These are phyloP conservation scores for Vigna nakashimae DNA, from an alignment of 306 rosid genomes.

Conservation along the genomic window DNA sequence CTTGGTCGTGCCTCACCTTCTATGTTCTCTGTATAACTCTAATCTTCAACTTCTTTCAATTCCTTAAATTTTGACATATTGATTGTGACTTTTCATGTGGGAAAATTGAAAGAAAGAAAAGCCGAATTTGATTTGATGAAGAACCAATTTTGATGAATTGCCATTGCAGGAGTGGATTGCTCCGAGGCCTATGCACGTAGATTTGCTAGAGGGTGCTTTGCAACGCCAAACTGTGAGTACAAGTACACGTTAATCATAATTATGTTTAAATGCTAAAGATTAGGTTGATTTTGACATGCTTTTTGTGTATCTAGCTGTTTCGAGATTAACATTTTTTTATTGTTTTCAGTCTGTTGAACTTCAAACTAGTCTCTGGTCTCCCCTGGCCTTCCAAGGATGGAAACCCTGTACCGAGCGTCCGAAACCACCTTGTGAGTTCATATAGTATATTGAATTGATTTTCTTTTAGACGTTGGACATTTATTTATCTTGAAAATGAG, in stretches of 20 bases:
- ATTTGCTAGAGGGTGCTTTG: conserved; percentile 75
- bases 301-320: conserved; percentile 24
- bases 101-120: not conserved
- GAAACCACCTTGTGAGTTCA: conserved; percentile 63
- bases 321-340: not conserved
- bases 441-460: conserved; percentile 5
- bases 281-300: conserved; percentile 16
- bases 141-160: conserved; percentile 12
- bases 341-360: conserved; percentile 53
- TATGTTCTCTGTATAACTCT: conserved; percentile 64
- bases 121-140: not conserved
- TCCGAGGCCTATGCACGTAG: conserved; percentile 82
- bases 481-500: conserved; percentile 27
- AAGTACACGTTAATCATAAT: not conserved
- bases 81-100: not conserved
- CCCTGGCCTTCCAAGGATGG: conserved; percentile 78
- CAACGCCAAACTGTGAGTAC: conserved; percentile 63
- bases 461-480: not conserved
- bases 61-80: not conserved
- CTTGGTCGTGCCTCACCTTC: conserved; percentile 84
- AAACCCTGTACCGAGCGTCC: conserved; percentile 66
- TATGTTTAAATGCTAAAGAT: not conserved
- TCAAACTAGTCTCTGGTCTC: conserved; percentile 73
- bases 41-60: not conserved
- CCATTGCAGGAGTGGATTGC: conserved; percentile 80